phyloP scores from a whole-genome alignment of 2,329 filamentous ascomycete genomes.

The Leptographium flavum region DNA sequence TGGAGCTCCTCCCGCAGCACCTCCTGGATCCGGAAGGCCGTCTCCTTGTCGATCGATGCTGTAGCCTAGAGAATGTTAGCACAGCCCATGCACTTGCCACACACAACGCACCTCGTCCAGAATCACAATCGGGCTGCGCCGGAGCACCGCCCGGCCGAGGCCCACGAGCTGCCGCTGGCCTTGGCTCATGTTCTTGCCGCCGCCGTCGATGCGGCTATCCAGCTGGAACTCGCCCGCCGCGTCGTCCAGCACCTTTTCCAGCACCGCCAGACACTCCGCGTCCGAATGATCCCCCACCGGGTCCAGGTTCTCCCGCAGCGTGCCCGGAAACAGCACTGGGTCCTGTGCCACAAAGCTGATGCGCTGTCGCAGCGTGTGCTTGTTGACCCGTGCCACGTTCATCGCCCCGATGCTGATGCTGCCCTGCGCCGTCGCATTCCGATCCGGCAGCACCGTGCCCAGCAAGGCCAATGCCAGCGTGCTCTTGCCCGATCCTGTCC shows the following conservation, averaged over 20 bases:
- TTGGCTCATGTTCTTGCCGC: conserved; percentile 47
- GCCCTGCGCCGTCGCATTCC: conserved; percentile 22
- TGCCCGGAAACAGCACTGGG: conserved; percentile 45
- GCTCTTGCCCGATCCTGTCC: conserved; percentile 79
- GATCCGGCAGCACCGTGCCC: conserved; percentile 36
- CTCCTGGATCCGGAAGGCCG: conserved; percentile 42
- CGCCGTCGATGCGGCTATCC: conserved; percentile 38
- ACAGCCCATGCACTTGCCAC: background rate
- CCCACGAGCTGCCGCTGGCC: conserved; percentile 49
- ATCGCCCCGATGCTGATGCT: conserved; percentile 38
- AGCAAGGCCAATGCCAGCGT: conserved; percentile 51
- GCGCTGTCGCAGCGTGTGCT: conserved; percentile 39
- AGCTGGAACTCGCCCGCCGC: conserved; percentile 22
- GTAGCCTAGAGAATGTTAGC: conserved; percentile 26
- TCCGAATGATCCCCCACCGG: conserved; percentile 45
- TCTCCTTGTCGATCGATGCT: conserved; percentile 45
- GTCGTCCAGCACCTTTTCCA: conserved; percentile 44
- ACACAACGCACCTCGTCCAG: conserved; percentile 32
- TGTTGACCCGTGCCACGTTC: conserved; percentile 37
- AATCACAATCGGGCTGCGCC: conserved; percentile 44
- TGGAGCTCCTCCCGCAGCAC: conserved; percentile 39
- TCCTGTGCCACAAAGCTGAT: conserved; percentile 52
- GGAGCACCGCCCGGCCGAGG: conserved; percentile 44
- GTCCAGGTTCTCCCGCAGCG: conserved; percentile 51
- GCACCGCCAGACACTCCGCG: conserved; percentile 31